Conservation (phyloP, 345 rosid species). For the Eucalyptus globulus region DNA sequence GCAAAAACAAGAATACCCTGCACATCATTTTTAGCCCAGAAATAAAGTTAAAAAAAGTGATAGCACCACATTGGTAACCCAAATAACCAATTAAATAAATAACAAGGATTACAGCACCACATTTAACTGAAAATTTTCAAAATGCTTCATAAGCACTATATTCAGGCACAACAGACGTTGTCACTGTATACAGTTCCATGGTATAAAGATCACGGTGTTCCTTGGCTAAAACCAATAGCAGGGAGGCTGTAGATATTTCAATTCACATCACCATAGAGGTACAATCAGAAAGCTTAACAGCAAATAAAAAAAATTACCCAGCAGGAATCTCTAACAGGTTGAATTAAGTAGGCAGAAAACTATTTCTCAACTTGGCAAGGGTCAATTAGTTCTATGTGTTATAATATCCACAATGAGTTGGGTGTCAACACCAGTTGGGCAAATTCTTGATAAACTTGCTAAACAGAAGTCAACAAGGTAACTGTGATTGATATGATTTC, state of each 20-base stretch:
- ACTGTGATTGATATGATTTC: not conserved
- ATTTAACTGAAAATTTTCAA: not conserved
- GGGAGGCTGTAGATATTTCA: not conserved
- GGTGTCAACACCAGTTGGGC: not conserved
- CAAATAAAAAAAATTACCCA: not conserved
- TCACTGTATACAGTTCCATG: not conserved
- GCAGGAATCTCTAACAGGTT: not conserved
- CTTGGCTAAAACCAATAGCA: not conserved
- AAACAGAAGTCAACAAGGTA: not conserved
- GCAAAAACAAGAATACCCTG: conserved; percentile 99
- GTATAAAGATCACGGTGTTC: not conserved
- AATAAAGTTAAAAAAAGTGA: not conserved
- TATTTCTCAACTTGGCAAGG: not conserved
- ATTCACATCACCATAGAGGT: not conserved
- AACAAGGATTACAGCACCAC: not conserved
- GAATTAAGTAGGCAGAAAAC: not conserved
- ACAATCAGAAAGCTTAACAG: not conserved
- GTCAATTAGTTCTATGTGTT: not conserved
- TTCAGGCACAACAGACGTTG: not conserved
- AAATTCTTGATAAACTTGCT: not conserved
- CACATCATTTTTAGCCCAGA: not conserved
- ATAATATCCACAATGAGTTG: not conserved
- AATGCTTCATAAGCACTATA: not conserved
- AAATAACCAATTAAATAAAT: not conserved
- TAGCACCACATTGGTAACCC: not conserved